Conservation (phyloP, 202 grass and related monocot species). For the Cymbopogon flexuosus region DNA sequence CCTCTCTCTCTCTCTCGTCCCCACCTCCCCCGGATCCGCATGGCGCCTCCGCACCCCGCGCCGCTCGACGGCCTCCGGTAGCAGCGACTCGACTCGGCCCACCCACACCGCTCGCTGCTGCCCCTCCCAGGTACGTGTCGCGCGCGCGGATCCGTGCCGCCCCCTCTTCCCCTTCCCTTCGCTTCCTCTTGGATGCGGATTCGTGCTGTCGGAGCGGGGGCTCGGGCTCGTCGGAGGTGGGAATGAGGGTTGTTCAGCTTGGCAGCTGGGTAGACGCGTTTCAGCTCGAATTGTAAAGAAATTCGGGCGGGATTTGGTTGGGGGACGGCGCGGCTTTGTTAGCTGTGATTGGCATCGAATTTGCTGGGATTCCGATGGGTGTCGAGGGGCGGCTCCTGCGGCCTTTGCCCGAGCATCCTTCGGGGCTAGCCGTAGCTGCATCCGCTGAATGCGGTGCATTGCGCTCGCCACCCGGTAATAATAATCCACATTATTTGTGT, state of each 20-base stretch:
- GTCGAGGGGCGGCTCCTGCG: background rate
- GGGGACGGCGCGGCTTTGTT: background rate
- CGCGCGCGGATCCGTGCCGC: slow-evolving; percentile 30
- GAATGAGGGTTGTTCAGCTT: background rate
- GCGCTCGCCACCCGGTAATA: background rate
- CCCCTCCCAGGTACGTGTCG: slow-evolving; percentile 25
- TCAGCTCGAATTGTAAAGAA: background rate
- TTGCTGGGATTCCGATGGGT: background rate
- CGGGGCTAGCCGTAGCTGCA: background rate
- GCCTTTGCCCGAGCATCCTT: background rate
- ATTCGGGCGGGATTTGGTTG: background rate
- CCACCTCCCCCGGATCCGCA: slow-evolving; percentile 28
- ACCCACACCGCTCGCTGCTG: background rate
- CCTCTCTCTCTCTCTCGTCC: background rate
- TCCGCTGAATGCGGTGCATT: background rate
- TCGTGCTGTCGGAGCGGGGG: background rate
- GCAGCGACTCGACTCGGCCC: background rate
- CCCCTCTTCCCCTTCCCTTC: too few relatives aligned
- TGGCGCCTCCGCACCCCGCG: slow-evolving; percentile 17
- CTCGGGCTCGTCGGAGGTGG: background rate
- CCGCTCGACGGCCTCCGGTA: slow-evolving; percentile 19
- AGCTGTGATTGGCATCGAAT: background rate
- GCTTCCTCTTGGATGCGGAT: background rate
- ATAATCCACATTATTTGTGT: background rate
- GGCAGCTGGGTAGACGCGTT: background rate